Base-by-base conservation (phyloP, 192 early-diverging fungal species). In the Entrophospora sp. region DNA sequence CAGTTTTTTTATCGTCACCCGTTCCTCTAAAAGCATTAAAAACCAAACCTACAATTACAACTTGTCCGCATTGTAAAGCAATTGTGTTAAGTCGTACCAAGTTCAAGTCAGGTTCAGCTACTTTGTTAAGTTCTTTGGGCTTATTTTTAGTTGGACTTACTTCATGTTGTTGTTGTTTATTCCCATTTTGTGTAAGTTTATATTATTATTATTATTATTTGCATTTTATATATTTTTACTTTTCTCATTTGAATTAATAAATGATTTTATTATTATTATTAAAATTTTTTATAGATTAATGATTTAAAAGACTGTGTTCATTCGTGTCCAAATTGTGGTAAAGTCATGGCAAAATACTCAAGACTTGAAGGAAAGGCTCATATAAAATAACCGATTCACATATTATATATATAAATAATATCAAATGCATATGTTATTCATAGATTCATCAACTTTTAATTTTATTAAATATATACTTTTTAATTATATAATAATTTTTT, bases 151-250 rank as follows among this genome's bases (percentile, higher is more conserved):
- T 66, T 8, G 48, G 51, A 4, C 6, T 62, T 9, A 62, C 25
- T 12, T 24, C 5, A 7, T 48, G 62, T 31, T 45, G 62, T n/a
- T 55, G 49, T 24, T 66, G 64, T 43, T 44, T 66, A 22, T 5
- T 66, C 13, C 64, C 64, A 8, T 55, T 66, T 30, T 66, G 64
- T 42, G 60, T 62, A 62, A 62, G 60, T 62, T 9, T 40, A 1
- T 25, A 5, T 52, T 30, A n/a, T 56, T 14, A 18, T 13, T 34
- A 5, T 55, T 12, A 0, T 18, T 1, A 56, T 32, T 31, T 12
- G 5, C n/a, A 6, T 4, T 56, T 3, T 10, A 0, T 8, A 18
- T 18, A 32, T 31, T 16, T 35, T 48, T 46, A 12, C 0, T 24
- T 9, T 49, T 28, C 0, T 22, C 12, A 5, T 1, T 49, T 36